Evolutionary conservation across 257 asterid genomes (phyloP), one percentile per base, ranked within the genome.

Genomic region (Przewalskia tangutica): DNA sequence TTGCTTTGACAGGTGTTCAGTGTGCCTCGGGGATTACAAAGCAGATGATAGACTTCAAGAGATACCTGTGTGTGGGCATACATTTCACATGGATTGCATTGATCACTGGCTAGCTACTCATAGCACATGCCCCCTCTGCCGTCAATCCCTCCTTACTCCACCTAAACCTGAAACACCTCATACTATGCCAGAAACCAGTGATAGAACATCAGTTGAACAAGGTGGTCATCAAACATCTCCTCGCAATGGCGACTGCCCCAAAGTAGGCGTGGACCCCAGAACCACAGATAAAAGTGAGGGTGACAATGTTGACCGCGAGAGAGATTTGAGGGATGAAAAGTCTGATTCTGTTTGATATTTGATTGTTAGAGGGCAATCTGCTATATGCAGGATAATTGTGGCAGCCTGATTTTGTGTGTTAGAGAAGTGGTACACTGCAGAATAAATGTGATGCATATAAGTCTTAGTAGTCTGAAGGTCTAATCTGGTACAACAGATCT

Each of bases 81-180:
- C 91, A 7, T 93, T 93, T 85, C 98, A 93, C 89, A 88, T 90
- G 90, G 89, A 90, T 2, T 93, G 98, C 91, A 93, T 93, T 17
- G 94, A 92, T 83, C 90, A 85, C 62, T 93, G 98, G 98, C 88
- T 93, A 50, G 83, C 97, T 34, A 82, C 89, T 3, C 97, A 88
- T 62, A 88, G 94, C 3, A 92, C 97, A 5, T 93, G 98, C 56
- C 98, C 98, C 9, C 94, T 93, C 46, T 93, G 98, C 86, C 95
- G 98, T 80, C 94, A 89, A 48, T 93, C 93, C 82, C 91, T 92
- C 65, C 89, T 91, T 44, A 48, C 86, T 56, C 80, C 92, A 40
- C n/a, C 81, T 65, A 89, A 90, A 88, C 81, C 83, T 38, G 75
- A 70, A 73, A 58, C 67, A 55, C 77, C 82, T 20, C 83, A 83